These are phyloP conservation scores for Colletotrichum sp. DNA, from an alignment of 2,329 filamentous ascomycete genomes.

Conservation along the genomic window DNA sequence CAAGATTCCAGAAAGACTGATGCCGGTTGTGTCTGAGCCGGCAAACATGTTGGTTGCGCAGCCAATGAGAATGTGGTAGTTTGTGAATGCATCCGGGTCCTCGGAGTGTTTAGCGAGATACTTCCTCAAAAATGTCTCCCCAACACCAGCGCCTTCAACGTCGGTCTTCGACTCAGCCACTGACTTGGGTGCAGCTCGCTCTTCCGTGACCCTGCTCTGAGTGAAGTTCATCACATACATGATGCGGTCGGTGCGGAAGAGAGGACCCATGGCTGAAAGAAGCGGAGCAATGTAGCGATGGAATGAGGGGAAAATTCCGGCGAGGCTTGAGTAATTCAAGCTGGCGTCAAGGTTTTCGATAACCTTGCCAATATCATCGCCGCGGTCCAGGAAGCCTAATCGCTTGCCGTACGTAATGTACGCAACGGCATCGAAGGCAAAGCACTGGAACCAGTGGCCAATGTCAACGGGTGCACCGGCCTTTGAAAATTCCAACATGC, in stretches of 20 bases:
- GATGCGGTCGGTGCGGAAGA: slow-evolving; percentile 10
- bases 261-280: slow-evolving; percentile 31
- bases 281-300: slow-evolving; percentile 38
- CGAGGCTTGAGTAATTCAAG: slow-evolving; percentile 39
- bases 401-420: slow-evolving; percentile 46
- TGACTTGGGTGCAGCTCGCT: slow-evolving; percentile 22
- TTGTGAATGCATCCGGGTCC: slow-evolving; percentile 45
- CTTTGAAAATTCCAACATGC: slow-evolving; percentile 41
- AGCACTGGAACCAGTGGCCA: slow-evolving; percentile 49
- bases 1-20: slow-evolving; percentile 49
- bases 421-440: slow-evolving; percentile 57
- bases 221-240: slow-evolving; percentile 32
- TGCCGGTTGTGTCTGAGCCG: slow-evolving; percentile 52
- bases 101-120: slow-evolving; percentile 43
- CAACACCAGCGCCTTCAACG: slow-evolving; percentile 24
- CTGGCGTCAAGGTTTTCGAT: slow-evolving; percentile 42
- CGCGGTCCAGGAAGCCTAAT: slow-evolving; percentile 51
- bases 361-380: slow-evolving; percentile 47
- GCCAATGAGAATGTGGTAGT: slow-evolving; percentile 34
- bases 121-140: slow-evolving; percentile 44
- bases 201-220: slow-evolving; percentile 33
- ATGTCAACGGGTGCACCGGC: slow-evolving; percentile 38
- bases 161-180: slow-evolving; percentile 11
- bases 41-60: slow-evolving; percentile 40
- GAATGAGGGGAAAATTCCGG: slow-evolving; percentile 46